Evolutionary conservation across 176 grass and related monocot species (phyloP).

Genomic region (Phoenix dactylifera): DNA sequence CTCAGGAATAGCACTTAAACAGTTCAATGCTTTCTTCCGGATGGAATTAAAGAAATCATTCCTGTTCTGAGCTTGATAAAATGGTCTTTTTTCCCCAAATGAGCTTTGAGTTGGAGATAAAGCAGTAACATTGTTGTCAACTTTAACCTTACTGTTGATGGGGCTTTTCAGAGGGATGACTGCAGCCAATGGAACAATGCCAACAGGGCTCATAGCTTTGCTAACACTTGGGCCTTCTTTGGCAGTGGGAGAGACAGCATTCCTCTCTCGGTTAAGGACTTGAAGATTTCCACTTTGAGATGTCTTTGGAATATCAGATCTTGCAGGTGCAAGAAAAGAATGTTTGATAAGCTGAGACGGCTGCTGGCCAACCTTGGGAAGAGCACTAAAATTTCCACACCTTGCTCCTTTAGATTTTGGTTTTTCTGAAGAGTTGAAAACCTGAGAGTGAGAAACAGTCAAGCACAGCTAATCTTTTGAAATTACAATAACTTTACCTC

Average conservation of each 20-base stretch:
- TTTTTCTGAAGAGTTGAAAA: conserved; percentile 41
- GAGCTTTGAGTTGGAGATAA: conserved; percentile 20
- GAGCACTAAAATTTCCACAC: conserved; percentile 34
- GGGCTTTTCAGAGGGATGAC: conserved; percentile 34
- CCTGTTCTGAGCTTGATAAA: conserved; percentile 47
- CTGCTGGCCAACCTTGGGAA: conserved; percentile 29
- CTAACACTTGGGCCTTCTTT: conserved; percentile 27
- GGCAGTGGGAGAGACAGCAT: conserved; percentile 34
- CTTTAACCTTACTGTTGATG: conserved; percentile 23
- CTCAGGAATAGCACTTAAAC: conserved; percentile 26
- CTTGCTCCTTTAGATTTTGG: conserved; percentile 49
- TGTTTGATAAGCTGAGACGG: conserved; percentile 31
- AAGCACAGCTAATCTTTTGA: too few species aligned
- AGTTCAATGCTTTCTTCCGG: conserved; percentile 46
- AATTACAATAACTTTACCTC: too few species aligned
- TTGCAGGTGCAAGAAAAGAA: conserved; percentile 31
- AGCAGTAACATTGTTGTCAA: conserved; percentile 17
- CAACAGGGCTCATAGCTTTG: conserved; percentile 36
- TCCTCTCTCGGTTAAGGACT: conserved; percentile 58
- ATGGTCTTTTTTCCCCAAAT: conserved; percentile 49
- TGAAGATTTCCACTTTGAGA: conserved; percentile 52
- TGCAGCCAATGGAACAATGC: conserved; percentile 38
- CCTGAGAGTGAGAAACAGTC: conserved; percentile 1
- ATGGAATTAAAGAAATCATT: conserved; percentile 52
- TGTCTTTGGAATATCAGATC: conserved; percentile 37